phyloP scores from a whole-genome alignment of 306 rosid species.

The cucumber (Cucumis sativus) region DNA sequence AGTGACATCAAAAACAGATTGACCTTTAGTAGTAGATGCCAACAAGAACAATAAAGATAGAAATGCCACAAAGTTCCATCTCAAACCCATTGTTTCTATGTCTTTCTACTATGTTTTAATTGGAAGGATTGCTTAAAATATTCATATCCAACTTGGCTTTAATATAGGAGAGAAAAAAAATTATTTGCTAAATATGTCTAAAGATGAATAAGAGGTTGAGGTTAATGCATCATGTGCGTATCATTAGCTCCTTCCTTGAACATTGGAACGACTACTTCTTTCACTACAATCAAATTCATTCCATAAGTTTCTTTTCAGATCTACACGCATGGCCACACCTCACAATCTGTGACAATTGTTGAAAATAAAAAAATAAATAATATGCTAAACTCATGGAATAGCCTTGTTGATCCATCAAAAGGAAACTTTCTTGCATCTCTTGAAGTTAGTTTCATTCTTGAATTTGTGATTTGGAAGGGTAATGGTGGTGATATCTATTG shows the following conservation, averaged over 20 bases:
- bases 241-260: not conserved
- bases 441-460: too few relatives aligned
- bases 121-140: not conserved
- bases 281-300: not conserved
- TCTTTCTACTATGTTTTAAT: not conserved
- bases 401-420: too few relatives aligned
- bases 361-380: too few relatives aligned
- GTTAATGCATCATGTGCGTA: not conserved
- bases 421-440: too few relatives aligned
- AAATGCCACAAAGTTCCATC: not conserved
- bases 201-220: not conserved
- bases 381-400: too few relatives aligned
- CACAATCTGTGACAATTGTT: not conserved
- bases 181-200: not conserved
- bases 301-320: not conserved
- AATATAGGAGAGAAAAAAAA: not conserved
- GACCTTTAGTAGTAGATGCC: not conserved
- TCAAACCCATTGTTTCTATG: not conserved
- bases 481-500: too few relatives aligned
- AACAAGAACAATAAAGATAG: not conserved
- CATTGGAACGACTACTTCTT: not conserved
- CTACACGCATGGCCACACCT: not conserved
- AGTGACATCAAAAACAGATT: constrained; percentile 3
- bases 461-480: too few relatives aligned
- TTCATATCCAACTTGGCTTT: not conserved